Evolutionary conservation across 169 alveolate species (phyloP).

Genomic region (Cryptosporidium xiaoi): DNA sequence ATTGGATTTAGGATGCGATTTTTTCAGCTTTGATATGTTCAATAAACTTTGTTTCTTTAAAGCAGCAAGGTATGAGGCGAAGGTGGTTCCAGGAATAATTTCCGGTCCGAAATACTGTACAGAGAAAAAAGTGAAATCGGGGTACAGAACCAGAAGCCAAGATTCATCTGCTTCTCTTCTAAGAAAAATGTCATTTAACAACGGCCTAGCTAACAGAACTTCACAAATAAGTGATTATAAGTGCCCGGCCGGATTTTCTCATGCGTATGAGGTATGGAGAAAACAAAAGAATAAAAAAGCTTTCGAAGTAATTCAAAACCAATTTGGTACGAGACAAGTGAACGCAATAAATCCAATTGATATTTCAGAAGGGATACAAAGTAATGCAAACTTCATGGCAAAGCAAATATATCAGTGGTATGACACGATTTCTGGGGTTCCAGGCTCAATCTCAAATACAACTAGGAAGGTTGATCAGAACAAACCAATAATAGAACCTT

Average conservation of each 20-base stretch:
- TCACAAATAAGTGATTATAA: conserved; percentile 19
- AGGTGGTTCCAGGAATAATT: conserved; percentile 54
- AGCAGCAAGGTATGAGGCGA: conserved; percentile 41
- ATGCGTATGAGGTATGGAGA: conserved; percentile 64
- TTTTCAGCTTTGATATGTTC: conserved; percentile 60
- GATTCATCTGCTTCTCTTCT: conserved; percentile 36
- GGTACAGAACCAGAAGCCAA: not conserved
- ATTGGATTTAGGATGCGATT: conserved; percentile 68
- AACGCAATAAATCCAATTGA: conserved; percentile 49
- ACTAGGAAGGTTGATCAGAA: conserved; percentile 12
- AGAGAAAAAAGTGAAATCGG: not conserved
- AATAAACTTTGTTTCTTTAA: conserved; percentile 39
- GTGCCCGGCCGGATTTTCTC: conserved; percentile 44
- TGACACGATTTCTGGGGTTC: conserved; percentile 50
- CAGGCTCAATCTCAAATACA: conserved; percentile 7
- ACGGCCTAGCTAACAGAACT: not conserved
- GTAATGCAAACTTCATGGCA: conserved; percentile 65
- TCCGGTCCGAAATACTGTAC: conserved; percentile 68
- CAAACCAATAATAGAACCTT: conserved; percentile 20
- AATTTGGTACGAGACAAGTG: conserved; percentile 41
- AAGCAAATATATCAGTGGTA: conserved; percentile 65
- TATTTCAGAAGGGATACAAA: conserved; percentile 70
- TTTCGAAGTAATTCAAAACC: conserved; percentile 61
- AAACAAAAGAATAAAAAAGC: conserved; percentile 62
- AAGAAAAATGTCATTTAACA: conserved; percentile 23